Evolutionary conservation across 257 asterid species (phyloP), one percentile per base, ranked within the genome.

Genomic region (Capsicum baccatum): DNA sequence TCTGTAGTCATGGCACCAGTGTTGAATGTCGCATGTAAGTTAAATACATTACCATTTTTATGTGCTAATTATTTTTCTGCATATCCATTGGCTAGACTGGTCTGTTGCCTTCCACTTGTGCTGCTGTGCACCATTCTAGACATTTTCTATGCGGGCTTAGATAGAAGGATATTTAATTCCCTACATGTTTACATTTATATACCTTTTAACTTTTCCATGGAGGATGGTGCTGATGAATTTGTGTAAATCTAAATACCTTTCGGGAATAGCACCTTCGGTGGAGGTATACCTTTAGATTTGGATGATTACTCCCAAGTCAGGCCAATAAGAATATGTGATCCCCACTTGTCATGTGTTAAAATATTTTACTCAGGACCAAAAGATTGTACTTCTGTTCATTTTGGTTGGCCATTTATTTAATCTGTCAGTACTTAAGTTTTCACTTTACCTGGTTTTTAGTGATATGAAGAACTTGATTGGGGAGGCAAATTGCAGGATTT

Each of bases 21-120:
- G 99, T 96, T 4, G 99, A 96, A 83, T 96, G 99, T 82, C 92
- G 92, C 85, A 92, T 96, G 98, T 95, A 85, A 89, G 89, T 89
- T 50, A 74, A 50, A 19, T 74, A 6, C 8, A 0, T 74, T 74
- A 19, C 62, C 47, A 80, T 85, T 70, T 55, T 19, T 68, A 57
- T 79, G 37, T 50, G 35, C 62, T 21, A 33, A 10, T 74, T 54
- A 50, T 74, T 74, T 67, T 74, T 50, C 62, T 74, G 81, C 62
- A 50, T 50, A 12, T 52, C 44, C 47, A 21, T 74, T 3, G 8
- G 4, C 47, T 50, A 50, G 81, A 74, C 50, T 52, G 12, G 21
- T 13, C 81, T 7, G 3, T 50, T 50, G 21, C 44, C 44, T 74
- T 74, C 44, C 12, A 12, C 8, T 26, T 26, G 33, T 26, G 33